Evolutionary conservation across 2,329 filamentous ascomycete genomes (phyloP).

Genomic region (Colletotrichum liriopes): DNA sequence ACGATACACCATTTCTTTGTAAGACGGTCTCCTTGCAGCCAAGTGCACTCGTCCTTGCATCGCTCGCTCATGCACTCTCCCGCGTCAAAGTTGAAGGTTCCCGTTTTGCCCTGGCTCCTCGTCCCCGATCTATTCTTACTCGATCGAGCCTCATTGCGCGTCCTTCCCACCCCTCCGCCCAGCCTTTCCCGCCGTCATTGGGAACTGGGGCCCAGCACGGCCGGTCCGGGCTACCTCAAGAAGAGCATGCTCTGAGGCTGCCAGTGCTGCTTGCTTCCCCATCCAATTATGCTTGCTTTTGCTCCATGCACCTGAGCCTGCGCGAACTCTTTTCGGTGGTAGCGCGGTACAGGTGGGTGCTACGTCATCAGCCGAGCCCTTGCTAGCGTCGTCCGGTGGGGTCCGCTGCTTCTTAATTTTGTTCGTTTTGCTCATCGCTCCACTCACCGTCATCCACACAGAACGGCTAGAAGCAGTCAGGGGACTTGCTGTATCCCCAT

Average conservation of each 20-base stretch:
- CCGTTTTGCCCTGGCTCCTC: constrained; percentile 7
- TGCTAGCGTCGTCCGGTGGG: constrained; percentile 16
- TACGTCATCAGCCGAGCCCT: constrained; percentile 41
- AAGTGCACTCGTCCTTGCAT: background rate
- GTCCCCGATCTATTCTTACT: constrained; percentile 32
- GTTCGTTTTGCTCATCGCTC: constrained; percentile 22
- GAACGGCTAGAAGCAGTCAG: constrained; percentile 12
- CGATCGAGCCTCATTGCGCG: constrained; percentile 39
- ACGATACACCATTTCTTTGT: background rate
- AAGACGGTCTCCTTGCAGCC: constrained; percentile 16
- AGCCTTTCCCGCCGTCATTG: constrained; percentile 38
- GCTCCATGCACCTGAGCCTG: constrained; percentile 6
- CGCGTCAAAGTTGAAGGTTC: background rate
- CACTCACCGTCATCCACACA: constrained; percentile 27
- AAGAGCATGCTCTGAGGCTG: constrained; percentile 3
- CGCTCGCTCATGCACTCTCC: background rate
- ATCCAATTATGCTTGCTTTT: constrained; percentile 6
- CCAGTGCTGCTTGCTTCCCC: constrained; percentile 13
- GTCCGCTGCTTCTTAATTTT: constrained; percentile 28
- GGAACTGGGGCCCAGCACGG: constrained; percentile 21
- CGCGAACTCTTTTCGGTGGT: constrained; percentile 26
- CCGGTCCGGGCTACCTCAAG: constrained; percentile 20
- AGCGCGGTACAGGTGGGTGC: constrained; percentile 27
- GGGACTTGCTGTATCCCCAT: background rate
- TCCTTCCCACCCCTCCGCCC: constrained; percentile 17